phyloP scores from a whole-genome alignment of 1,284 basidiomycete species.

The Fomitopsis pinicola region DNA sequence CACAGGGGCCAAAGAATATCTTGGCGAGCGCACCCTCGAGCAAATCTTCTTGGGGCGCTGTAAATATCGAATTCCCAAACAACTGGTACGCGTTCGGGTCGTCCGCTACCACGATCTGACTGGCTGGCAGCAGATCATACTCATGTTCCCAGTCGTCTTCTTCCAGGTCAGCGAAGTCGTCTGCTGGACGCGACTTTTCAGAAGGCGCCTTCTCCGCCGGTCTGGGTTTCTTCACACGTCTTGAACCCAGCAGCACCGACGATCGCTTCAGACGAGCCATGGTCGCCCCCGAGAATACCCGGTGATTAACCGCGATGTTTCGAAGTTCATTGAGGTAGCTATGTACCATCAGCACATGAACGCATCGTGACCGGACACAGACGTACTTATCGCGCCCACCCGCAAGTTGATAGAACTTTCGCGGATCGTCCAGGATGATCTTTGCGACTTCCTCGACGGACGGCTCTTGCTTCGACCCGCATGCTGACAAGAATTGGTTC shows the following conservation, averaged over 20 bases:
- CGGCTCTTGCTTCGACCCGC: constrained; percentile 88
- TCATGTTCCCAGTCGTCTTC: constrained; percentile 67
- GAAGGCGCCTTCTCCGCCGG: constrained; percentile 22
- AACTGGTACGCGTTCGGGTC: constrained; percentile 73
- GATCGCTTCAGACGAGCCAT: constrained; percentile 63
- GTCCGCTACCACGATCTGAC: constrained; percentile 68
- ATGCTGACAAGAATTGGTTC: constrained; percentile 82
- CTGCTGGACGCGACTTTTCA: constrained; percentile 15
- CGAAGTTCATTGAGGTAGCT: constrained; percentile 85
- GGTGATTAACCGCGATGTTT: constrained; percentile 77
- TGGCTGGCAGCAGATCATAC: constrained; percentile 60
- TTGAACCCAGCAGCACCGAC: constrained; percentile 71
- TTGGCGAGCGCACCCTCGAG: constrained; percentile 53
- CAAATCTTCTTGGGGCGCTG: constrained; percentile 88
- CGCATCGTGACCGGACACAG: neutral
- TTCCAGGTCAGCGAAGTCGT: constrained; percentile 30
- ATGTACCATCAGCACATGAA: neutral
- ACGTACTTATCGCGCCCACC: constrained; percentile 60
- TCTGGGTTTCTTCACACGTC: constrained; percentile 42
- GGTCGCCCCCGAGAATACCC: constrained; percentile 53
- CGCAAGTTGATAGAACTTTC: constrained; percentile 64
- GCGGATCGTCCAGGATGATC: constrained; percentile 62
- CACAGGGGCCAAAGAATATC: neutral
- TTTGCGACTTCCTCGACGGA: constrained; percentile 77
- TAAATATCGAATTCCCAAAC: constrained; percentile 75